These are phyloP conservation scores for Aspergillus spinulosporus DNA, from an alignment of 2,329 filamentous ascomycete species.

Conservation along the genomic window DNA sequence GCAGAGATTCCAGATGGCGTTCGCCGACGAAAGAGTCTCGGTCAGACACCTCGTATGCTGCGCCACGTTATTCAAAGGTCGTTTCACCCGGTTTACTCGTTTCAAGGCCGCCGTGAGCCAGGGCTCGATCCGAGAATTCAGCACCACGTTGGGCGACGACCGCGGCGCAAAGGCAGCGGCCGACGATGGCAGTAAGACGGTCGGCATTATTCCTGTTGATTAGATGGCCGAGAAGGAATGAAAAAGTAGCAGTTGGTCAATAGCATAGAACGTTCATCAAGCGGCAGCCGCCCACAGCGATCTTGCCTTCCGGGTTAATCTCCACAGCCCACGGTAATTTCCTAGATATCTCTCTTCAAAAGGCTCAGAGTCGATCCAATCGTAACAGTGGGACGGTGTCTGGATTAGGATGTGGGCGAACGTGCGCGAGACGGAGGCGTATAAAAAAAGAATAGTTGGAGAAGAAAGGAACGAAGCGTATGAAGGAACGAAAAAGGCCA, in stretches of 20 bases:
- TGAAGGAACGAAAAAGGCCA: slow-evolving; percentile 30
- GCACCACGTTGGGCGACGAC: slow-evolving; percentile 89
- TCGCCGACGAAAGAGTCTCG: slow-evolving; percentile 83
- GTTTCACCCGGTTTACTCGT: slow-evolving; percentile 94
- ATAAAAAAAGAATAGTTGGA: slow-evolving; percentile 15
- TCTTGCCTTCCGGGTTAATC: slow-evolving; percentile 12
- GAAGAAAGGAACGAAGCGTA: slow-evolving; percentile 28
- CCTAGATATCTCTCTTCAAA: slow-evolving; percentile 15
- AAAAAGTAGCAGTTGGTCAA: slow-evolving; percentile 36
- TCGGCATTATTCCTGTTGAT: slow-evolving; percentile 70
- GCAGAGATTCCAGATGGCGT: slow-evolving; percentile 91
- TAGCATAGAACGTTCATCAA: slow-evolving; percentile 39
- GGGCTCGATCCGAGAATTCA: slow-evolving; percentile 87
- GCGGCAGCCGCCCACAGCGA: slow-evolving; percentile 43
- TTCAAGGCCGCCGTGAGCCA: slow-evolving; percentile 97
- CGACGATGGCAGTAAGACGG: slow-evolving; percentile 89
- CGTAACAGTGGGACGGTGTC: slow-evolving; percentile 11
- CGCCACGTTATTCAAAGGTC: slow-evolving; percentile 91
- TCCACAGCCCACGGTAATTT: slow-evolving; percentile 12
- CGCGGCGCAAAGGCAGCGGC: slow-evolving; percentile 94
- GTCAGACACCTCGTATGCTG: slow-evolving; percentile 96
- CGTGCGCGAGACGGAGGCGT: slow-evolving; percentile 27
- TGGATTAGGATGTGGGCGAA: slow-evolving; percentile 39
- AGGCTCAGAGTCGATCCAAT: neutral
- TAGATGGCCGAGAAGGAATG: slow-evolving; percentile 45